Evolutionary conservation across 768 basidiomycete genomes (phyloP).

Genomic region (Suillus placidus): DNA sequence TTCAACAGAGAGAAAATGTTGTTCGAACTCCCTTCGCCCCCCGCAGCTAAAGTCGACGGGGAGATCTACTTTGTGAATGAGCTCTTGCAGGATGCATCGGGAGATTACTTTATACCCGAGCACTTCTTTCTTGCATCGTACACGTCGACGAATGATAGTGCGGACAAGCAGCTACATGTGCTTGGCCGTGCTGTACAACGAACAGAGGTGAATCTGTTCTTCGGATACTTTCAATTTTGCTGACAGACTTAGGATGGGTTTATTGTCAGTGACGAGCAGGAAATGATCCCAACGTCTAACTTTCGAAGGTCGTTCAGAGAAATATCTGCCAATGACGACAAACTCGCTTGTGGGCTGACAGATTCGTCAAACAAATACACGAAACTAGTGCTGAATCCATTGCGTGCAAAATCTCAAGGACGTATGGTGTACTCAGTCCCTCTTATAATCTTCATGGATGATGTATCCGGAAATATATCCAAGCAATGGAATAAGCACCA

Average conservation of each 20-base stretch:
- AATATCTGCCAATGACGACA: constrained; percentile 4
- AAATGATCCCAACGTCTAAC: constrained; percentile 10
- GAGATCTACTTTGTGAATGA: constrained; percentile 30
- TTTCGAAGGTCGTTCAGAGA: constrained; percentile 19
- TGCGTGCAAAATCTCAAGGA: constrained; percentile 19
- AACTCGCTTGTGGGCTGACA: constrained; percentile 9
- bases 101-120: constrained; percentile 19
- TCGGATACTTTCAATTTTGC: neutral
- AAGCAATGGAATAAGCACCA: constrained; percentile 45
- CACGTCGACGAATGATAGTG: neutral
- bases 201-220: constrained; percentile 10
- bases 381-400: constrained; percentile 21
- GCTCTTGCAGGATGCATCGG: constrained; percentile 13
- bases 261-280: constrained; percentile 8
- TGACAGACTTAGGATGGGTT: constrained; percentile 15
- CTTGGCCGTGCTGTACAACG: constrained; percentile 10
- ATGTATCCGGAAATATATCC: constrained; percentile 38
- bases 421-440: constrained; percentile 25
- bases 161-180: neutral
- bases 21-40: constrained; percentile 28
- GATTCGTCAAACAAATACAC: neutral
- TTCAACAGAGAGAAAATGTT: constrained; percentile 35
- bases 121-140: constrained; percentile 17
- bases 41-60: constrained; percentile 20
- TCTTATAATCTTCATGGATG: constrained; percentile 38